Percentiles rank a stretch among this genome's conserved stretches.
phyloP scores from a whole-genome alignment of 2,329 filamentous ascomycete species.

The Intubia oerlemansii region DNA sequence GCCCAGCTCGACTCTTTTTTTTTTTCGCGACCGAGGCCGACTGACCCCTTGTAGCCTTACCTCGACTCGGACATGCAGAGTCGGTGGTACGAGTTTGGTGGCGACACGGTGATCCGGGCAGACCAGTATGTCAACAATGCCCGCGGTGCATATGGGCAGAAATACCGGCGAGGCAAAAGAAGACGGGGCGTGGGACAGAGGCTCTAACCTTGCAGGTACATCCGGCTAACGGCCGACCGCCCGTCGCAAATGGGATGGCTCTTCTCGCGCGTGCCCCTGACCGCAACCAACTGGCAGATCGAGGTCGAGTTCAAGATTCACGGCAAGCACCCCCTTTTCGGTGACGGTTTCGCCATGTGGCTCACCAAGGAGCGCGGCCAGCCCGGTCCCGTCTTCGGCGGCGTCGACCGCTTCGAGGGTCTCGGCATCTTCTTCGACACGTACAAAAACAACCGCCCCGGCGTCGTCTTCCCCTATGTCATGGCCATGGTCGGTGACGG shows the following conservation, averaged over 20 bases:
- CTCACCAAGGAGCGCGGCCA: slow-evolving; percentile 79
- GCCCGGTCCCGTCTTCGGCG: slow-evolving; percentile 70
- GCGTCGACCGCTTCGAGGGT: slow-evolving; percentile 74
- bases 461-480: slow-evolving; percentile 87
- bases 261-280: slow-evolving; percentile 83
- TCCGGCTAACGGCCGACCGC: slow-evolving; percentile 77
- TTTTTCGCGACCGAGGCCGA: not conserved
- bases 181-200: too few species aligned
- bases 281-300: slow-evolving; percentile 97
- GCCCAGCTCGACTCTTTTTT: not conserved
- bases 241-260: slow-evolving; percentile 85
- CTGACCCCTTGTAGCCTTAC: slow-evolving; percentile 44
- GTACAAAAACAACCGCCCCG: slow-evolving; percentile 97
- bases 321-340: slow-evolving; percentile 74
- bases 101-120: slow-evolving; percentile 66
- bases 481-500: slow-evolving; percentile 98
- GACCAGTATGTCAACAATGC: slow-evolving; percentile 39
- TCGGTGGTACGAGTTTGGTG: slow-evolving; percentile 98
- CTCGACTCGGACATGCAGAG: slow-evolving; percentile 96
- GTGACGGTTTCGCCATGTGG: slow-evolving; percentile 96
- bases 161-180: too few species aligned
- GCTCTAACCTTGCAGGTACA: slow-evolving; percentile 43
- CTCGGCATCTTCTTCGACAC: slow-evolving; percentile 93
- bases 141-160: too few species aligned
- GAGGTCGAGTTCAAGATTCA: slow-evolving; percentile 90